Percentiles rank a stretch among this genome's conserved stretches.
Evolutionary conservation across 2,329 filamentous ascomycete species (phyloP).

Genomic region (Paraphaeosphaeria minitans): DNA sequence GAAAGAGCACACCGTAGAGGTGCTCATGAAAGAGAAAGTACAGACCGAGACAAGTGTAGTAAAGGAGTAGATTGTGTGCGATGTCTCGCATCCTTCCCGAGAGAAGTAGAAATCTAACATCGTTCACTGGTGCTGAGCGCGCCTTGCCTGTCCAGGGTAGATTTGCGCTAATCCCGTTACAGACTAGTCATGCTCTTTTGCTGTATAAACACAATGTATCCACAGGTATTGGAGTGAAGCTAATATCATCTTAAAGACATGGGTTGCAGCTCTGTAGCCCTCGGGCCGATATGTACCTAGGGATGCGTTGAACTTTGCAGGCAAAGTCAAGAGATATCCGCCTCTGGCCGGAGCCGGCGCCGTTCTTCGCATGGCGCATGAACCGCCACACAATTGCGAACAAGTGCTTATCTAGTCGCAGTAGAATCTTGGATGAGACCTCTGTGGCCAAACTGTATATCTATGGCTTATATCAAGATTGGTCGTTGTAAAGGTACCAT

Average conservation of each 20-base stretch:
- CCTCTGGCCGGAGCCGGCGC: background rate
- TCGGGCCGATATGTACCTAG: background rate
- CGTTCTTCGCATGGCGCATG: too few relatives aligned
- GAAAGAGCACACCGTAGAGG: slow-evolving; percentile 29
- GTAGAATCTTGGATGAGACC: too few relatives aligned
- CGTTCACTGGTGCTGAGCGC: background rate
- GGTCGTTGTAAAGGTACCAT: too few relatives aligned
- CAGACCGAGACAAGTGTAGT: slow-evolving; percentile 29
- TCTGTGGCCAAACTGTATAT: too few relatives aligned
- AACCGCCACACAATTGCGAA: too few relatives aligned
- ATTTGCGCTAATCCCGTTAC: too few relatives aligned
- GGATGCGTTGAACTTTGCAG: too few relatives aligned
- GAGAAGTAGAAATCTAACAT: background rate
- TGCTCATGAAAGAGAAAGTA: slow-evolving; percentile 35
- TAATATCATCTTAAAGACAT: background rate
- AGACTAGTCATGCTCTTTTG: too few relatives aligned
- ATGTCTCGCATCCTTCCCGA: background rate
- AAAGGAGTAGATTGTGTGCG: slow-evolving; percentile 24
- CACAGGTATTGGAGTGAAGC: background rate
- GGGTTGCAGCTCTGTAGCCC: background rate
- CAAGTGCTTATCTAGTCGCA: too few relatives aligned
- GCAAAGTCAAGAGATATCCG: too few relatives aligned
- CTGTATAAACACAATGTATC: too few relatives aligned
- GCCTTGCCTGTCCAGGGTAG: background rate
- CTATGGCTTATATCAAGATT: too few relatives aligned